Evolutionary conservation across 192 early-diverging fungal species (phyloP).

Genomic region (Umbelopsis sp.): DNA sequence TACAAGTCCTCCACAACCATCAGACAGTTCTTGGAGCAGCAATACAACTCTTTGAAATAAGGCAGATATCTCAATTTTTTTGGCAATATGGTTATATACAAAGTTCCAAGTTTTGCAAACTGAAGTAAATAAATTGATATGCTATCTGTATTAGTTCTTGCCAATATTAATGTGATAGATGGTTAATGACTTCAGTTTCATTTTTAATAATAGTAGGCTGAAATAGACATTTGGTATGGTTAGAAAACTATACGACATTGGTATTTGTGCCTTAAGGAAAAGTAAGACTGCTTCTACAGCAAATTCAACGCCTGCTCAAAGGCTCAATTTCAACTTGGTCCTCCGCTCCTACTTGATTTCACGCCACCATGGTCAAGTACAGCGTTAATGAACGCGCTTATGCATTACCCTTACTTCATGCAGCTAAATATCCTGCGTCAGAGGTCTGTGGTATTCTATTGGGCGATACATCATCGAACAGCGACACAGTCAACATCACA

Average conservation of each 20-base stretch:
- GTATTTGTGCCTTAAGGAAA: neutral
- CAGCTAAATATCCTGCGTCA: conserved; percentile 76
- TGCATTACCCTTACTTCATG: conserved; percentile 77
- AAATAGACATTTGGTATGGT: no score
- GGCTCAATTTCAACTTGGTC: neutral
- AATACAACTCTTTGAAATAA: neutral
- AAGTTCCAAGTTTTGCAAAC: no score
- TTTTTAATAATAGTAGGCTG: no score
- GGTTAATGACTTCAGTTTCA: no score
- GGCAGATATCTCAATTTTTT: no score
- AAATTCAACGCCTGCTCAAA: neutral
- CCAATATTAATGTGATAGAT: no score
- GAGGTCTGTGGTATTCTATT: conserved; percentile 83
- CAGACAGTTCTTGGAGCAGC: neutral
- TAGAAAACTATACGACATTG: no score
- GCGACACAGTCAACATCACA: conserved; percentile 21
- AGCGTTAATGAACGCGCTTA: conserved; percentile 52
- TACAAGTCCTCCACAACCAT: neutral
- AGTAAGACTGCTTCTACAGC: neutral
- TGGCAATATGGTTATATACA: no score
- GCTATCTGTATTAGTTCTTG: no score
- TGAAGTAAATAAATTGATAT: no score
- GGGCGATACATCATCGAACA: conserved; percentile 35
- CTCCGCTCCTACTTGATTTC: neutral
- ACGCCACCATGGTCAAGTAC: neutral